Evolutionary conservation across 257 asterid genomes (phyloP).

Genomic region (Fraxinus anomala): DNA sequence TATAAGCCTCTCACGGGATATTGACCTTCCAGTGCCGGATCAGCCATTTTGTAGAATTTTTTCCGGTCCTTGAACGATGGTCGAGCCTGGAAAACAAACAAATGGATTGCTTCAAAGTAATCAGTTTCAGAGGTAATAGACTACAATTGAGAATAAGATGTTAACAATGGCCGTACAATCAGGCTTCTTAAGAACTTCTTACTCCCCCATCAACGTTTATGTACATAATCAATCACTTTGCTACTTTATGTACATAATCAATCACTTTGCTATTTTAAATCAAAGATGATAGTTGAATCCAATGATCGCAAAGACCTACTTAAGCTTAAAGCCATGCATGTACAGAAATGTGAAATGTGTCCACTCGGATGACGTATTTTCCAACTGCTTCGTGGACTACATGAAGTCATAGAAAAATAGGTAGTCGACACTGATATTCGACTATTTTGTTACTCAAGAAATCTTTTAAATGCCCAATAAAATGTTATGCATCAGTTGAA

Average conservation of each 20-base stretch:
- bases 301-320: background rate
- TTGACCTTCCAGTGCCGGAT: conserved; percentile 45
- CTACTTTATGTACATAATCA: background rate
- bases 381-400: background rate
- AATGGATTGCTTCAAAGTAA: background rate
- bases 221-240: background rate
- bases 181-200: background rate
- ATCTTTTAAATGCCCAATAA: too few species aligned
- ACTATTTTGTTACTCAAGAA: too few species aligned
- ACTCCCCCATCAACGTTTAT: background rate
- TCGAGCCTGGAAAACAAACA: conserved; percentile 41
- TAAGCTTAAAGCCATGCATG: background rate
- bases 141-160: background rate
- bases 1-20: conserved; percentile 47
- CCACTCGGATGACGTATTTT: background rate
- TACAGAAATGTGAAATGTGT: background rate
- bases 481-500: too few species aligned
- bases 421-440: too few species aligned
- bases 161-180: background rate
- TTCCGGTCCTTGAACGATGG: conserved; percentile 52
- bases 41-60: conserved; percentile 48
- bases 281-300: background rate
- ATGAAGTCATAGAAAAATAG: too few species aligned
- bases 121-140: background rate
- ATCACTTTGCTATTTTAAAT: background rate